Conservation (phyloP, 805 yeast genomes). For the Metschnikowia matae region DNA sequence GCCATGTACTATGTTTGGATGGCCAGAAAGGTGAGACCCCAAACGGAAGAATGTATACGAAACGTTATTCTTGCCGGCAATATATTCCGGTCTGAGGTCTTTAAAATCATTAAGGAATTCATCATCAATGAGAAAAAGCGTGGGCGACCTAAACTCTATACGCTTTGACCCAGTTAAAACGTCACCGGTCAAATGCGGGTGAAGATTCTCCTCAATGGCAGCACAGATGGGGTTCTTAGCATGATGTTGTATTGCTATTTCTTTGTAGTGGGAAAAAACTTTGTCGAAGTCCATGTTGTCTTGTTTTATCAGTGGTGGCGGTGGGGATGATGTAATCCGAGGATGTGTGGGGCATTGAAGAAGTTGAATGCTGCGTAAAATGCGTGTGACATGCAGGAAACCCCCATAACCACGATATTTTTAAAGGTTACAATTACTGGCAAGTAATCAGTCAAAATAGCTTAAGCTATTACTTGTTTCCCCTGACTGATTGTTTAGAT, state of each 20-base stretch:
- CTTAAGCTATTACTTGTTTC: no score
- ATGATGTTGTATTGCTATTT: neutral
- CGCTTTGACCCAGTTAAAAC: conserved; percentile 33
- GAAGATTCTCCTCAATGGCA: conserved; percentile 24
- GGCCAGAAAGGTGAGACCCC: conserved; percentile 38
- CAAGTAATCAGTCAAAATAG: neutral
- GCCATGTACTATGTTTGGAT: conserved; percentile 40
- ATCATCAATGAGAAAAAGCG: conserved; percentile 34
- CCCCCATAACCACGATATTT: neutral
- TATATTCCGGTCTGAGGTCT: conserved; percentile 18
- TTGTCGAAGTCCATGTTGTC: neutral
- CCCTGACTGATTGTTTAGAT: no score
- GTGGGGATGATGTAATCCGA: neutral
- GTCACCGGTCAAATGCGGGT: conserved; percentile 35
- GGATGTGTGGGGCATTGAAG: neutral
- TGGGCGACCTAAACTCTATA: conserved; percentile 30
- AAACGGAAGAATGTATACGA: conserved; percentile 38
- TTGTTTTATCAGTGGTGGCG: neutral
- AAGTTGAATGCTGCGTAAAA: neutral
- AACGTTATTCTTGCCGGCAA: conserved; percentile 22
- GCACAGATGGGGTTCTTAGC: conserved; percentile 12
- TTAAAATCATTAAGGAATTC: conserved; percentile 22
- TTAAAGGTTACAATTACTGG: no score
- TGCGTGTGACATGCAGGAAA: neutral
- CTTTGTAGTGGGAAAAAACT: neutral